Base-by-base conservation (phyloP, 495 filamentous ascomycete genomes). In the Penicillium silybi region DNA sequence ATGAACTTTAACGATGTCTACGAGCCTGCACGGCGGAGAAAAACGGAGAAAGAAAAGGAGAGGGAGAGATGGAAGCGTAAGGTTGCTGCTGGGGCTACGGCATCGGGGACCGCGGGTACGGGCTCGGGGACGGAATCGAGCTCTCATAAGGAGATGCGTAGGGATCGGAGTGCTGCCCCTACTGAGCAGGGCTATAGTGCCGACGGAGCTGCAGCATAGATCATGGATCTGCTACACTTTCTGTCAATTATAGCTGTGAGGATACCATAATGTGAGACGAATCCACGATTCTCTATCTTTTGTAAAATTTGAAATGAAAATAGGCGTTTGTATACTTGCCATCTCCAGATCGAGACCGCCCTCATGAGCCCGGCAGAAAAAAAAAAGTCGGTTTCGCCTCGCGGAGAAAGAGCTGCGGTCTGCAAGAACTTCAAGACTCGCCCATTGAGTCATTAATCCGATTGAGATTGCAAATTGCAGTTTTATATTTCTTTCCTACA, bases 1-100 rank as follows among this genome's bases (percentile, higher is more conserved):
- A 95, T 99, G 90, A 99, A 97, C 64, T 99, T 99, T 65, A 99
- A 99, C 68, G 92, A 97, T 67, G 89, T 96, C 7, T 97, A 97
- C 70, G 78, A 86, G 67, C 86, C 88, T 3, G 79, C 81, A 40
- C 78, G 82, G 51, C 75, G 82, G 68, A 79, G 84, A 66, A 66
- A 73, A 38, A 57, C 63, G 35, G 69, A 78, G 39, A 70, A 66
- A 35, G 71, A 76, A 37, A 61, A 61, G 48, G 68, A 66, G 34
- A 55, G 44, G 32, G 62, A 64, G 29, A 42, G 50, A n/a, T 6
- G 13, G n/a, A 65, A 63, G 40, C 62, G 63, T 6, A 72, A 63
- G 18, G 58, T 58, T 8, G 61, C 51, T 18, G 44, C 54, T 11
- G 47, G 52, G 0, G 27, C 52, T 25, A 45, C 45, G 44, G 42